Conservation (phyloP, 495 filamentous ascomycete genomes). For the Hypoxylon lenormandii region DNA sequence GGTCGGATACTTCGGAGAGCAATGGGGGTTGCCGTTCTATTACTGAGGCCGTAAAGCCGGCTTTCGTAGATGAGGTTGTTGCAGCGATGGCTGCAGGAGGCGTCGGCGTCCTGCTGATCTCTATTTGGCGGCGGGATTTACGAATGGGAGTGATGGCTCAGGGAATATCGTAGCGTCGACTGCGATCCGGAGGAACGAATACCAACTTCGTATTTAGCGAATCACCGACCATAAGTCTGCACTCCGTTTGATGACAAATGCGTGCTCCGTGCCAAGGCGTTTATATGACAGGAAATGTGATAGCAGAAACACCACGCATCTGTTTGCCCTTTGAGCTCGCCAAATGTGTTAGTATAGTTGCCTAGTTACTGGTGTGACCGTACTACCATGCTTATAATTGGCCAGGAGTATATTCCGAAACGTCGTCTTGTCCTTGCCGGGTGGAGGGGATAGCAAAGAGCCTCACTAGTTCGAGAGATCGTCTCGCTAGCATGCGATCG, state of each 20-base stretch:
- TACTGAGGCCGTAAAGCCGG: constrained; percentile 9
- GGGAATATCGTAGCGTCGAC: constrained; percentile 23
- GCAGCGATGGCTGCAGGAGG: constrained; percentile 17
- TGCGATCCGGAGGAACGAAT: not conserved
- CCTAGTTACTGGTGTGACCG: not conserved
- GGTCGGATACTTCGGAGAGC: not conserved
- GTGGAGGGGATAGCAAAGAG: too few species aligned
- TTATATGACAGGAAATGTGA: too few species aligned
- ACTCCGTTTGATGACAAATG: constrained; percentile 1
- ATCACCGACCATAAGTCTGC: constrained; percentile 15
- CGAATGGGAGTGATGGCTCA: constrained; percentile 10
- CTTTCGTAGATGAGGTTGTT: not conserved
- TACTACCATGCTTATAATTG: not conserved
- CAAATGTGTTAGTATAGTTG: not conserved
- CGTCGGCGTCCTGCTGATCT: constrained; percentile 12
- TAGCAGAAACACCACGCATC: too few species aligned
- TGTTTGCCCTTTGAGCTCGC: not conserved
- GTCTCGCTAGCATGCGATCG: too few species aligned
- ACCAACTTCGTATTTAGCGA: constrained; percentile 21
- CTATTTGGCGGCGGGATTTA: constrained; percentile 9
- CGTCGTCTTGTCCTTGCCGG: too few species aligned
- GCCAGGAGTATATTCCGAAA: not conserved
- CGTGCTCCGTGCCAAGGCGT: not conserved
- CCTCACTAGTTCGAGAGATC: too few species aligned
- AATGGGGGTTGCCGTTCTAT: not conserved